Evolutionary conservation across 768 basidiomycete genomes (phyloP), one percentile per base, ranked within the genome.

Genomic region (Xerocomus brunneocitrinus): DNA sequence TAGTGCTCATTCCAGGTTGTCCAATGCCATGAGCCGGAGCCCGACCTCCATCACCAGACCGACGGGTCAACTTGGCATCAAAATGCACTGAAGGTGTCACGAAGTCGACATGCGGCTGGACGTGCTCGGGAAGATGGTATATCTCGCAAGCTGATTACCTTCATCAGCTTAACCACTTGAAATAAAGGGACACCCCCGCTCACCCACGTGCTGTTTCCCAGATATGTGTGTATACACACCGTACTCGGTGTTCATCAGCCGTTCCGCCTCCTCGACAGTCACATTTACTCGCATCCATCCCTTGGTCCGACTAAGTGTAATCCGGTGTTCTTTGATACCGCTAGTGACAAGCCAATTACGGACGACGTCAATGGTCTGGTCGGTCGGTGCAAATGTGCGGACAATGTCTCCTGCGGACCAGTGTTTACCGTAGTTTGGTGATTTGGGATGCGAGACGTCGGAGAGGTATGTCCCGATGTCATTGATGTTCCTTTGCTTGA

Each of bases 61-160:
- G 54, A 47, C 54, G 52, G 30, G 47, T 45, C 52, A 67, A 27
- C 55, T 51, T 58, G 8, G 52, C 31, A 40, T 67, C 64, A 41
- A 74, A 74, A 55, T 73, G 66, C 4, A 74, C 65, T 4, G 72
- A 65, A 8, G 71, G 72, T 4, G 58, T 64, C 38, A 73, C 63
- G 44, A 74, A 62, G 30, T 73, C 72, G 24, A 74, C 58, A 36
- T 74, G 72, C 2, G 61, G 47, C 8, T 50, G 57, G 25, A 73
- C 49, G 22, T 69, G 56, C 32, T 63, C 57, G 0, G 71, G 72
- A 31, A 73, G 60, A 38, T 68, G 61, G 45, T 69, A 73, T 22
- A 56, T 58, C 19, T 68, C 64, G 38, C 71, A 74, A 9, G 57
- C 70, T 70, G 27, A 25, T 49, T 5, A 9, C 28, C 32, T 30